A percentile compares a stretch with the other conserved stretches of the same genome.
phyloP scores from a whole-genome alignment of 192 early-diverging fungal species.

The Coemansia asiatica region DNA sequence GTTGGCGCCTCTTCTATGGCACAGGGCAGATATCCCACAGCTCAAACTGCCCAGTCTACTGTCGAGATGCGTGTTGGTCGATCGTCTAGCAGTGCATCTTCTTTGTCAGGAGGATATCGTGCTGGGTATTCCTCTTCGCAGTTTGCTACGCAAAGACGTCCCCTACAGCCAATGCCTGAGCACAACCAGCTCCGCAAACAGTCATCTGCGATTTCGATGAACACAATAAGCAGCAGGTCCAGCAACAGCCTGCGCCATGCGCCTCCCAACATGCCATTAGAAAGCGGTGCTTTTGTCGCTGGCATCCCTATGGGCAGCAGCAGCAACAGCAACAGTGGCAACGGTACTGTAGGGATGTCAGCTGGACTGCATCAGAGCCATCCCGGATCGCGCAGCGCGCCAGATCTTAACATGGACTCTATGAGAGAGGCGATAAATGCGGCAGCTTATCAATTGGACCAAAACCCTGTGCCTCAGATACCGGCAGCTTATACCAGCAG shows the following conservation, averaged over 20 bases:
- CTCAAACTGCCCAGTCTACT: constrained; percentile 11
- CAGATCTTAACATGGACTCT: constrained; percentile 43
- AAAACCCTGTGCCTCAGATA: constrained; percentile 42
- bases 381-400: constrained; percentile 48
- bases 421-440: constrained; percentile 33
- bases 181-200: constrained; percentile 37
- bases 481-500: constrained; percentile 24
- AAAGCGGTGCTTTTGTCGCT: not conserved
- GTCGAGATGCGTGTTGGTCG: constrained; percentile 39
- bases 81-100: constrained; percentile 44
- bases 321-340: constrained; percentile 1
- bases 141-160: constrained; percentile 37
- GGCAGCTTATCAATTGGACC: constrained; percentile 22
- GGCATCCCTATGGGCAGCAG: not conserved
- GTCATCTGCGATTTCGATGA: constrained; percentile 36
- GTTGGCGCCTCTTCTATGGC: constrained; percentile 2
- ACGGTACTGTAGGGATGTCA: not conserved
- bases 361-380: constrained; percentile 23
- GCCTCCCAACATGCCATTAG: not conserved
- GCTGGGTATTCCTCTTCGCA: constrained; percentile 10
- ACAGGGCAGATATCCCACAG: constrained; percentile 25
- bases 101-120: constrained; percentile 35
- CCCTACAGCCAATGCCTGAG: constrained; percentile 21
- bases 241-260: constrained; percentile 2
- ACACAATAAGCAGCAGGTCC: constrained; percentile 1